phyloP scores from a whole-genome alignment of 768 basidiomycete genomes.

The Russula dissimulans region DNA sequence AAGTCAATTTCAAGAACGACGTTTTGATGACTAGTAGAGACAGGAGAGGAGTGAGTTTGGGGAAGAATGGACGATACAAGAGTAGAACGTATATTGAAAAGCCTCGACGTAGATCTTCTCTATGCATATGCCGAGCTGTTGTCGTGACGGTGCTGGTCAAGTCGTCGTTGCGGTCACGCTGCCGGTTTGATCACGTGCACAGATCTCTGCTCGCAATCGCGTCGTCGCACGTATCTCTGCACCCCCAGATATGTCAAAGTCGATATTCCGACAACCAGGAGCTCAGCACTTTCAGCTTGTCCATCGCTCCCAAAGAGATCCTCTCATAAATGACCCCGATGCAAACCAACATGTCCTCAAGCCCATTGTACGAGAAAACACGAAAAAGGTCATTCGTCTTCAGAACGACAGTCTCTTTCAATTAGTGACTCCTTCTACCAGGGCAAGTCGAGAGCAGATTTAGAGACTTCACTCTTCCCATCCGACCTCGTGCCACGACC shows the following conservation, averaged over 20 bases:
- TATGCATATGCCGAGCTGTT: constrained; percentile 42
- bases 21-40: constrained; percentile 91
- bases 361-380: constrained; percentile 63
- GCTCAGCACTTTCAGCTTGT: constrained; percentile 95
- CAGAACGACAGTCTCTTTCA: neutral
- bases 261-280: constrained; percentile 83
- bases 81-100: constrained; percentile 78
- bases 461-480: constrained; percentile 49
- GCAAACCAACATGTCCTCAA: constrained; percentile 87
- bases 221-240: too few relatives aligned
- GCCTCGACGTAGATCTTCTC: constrained; percentile 71
- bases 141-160: neutral
- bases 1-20: constrained; percentile 93
- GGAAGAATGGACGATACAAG: constrained; percentile 18
- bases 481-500: constrained; percentile 39
- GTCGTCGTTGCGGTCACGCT: neutral
- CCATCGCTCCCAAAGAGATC: constrained; percentile 92
- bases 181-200: constrained; percentile 6
- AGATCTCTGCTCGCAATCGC: too few relatives aligned
- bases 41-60: constrained; percentile 36
- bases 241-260: constrained; percentile 43
- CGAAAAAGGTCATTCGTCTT: constrained; percentile 43
- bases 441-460: constrained; percentile 77
- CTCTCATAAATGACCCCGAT: constrained; percentile 88
- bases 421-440: constrained; percentile 23